A percentile compares a stretch with the other conserved stretches of the same genome.
phyloP scores from a whole-genome alignment of 2,329 filamentous ascomycete species.

The Amylocarpus encephaloides region DNA sequence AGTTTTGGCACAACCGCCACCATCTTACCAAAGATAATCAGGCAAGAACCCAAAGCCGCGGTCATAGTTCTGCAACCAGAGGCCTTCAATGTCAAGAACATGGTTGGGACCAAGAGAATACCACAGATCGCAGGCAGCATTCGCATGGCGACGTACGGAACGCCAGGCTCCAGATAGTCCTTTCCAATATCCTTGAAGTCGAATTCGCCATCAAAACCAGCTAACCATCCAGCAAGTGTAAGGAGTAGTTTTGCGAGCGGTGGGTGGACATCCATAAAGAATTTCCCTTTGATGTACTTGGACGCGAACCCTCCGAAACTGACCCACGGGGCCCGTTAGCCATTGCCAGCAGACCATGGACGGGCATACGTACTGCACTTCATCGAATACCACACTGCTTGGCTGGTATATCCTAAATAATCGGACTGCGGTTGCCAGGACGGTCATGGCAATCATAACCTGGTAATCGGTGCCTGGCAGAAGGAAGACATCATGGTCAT shows the following conservation, averaged over 20 bases:
- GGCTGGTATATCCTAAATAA: slow-evolving; percentile 96
- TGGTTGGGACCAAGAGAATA: slow-evolving; percentile 79
- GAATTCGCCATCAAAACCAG: slow-evolving; percentile 90
- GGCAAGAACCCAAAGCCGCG: slow-evolving; percentile 71
- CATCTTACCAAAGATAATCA: slow-evolving; percentile 79
- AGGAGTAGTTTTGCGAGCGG: slow-evolving; percentile 95
- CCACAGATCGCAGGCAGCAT: slow-evolving; percentile 86
- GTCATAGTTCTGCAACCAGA: slow-evolving; percentile 82
- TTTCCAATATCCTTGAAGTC: slow-evolving; percentile 99
- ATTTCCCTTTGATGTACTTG: slow-evolving; percentile 98
- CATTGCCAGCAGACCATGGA: slow-evolving; percentile 1
- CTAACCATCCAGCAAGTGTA: slow-evolving; percentile 88
- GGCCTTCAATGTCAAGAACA: slow-evolving; percentile 92
- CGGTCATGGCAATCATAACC: slow-evolving; percentile 63
- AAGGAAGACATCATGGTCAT: slow-evolving; percentile 86
- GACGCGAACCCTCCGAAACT: slow-evolving; percentile 97
- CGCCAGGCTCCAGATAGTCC: slow-evolving; percentile 89
- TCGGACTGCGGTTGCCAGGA: slow-evolving; percentile 72
- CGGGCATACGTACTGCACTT: slow-evolving; percentile 79
- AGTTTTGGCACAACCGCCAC: background rate
- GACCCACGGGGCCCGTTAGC: slow-evolving; percentile 15
- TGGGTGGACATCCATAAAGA: slow-evolving; percentile 99
- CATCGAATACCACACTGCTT: slow-evolving; percentile 94
- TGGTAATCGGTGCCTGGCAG: slow-evolving; percentile 81
- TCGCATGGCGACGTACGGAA: slow-evolving; percentile 97